Base-by-base conservation (phyloP, 345 rosid species). In the Melastoma malabathricum region DNA sequence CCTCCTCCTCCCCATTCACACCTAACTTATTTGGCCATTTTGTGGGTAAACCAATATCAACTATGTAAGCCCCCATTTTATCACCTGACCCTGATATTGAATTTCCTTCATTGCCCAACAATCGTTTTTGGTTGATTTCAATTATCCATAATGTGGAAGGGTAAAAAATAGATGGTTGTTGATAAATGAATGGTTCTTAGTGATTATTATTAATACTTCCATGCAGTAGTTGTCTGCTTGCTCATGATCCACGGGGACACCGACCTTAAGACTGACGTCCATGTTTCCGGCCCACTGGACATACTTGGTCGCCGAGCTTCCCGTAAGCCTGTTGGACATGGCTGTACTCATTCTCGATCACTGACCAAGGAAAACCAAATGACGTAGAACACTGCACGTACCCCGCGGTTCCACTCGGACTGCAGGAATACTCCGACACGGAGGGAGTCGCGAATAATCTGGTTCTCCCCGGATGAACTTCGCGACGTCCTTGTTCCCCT, bases 191-290 rank as follows among this genome's bases (percentile, higher is more conserved):
- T n/a, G n/a, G n/a, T n/a, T n/a, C n/a, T n/a, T n/a, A n/a, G n/a
- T n/a, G n/a, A n/a, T n/a, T n/a, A n/a, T n/a, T n/a, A n/a, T n/a
- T n/a, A n/a, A n/a, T n/a, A n/a, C n/a, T n/a, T n/a, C n/a, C n/a
- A n/a, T n/a, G n/a, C n/a, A n/a, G n/a, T n/a, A n/a, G n/a, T n/a
- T 38, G 47, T 68, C 59, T 87, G 94, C 78, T 87, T 81, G 79
- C 97, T 84, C 97, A 92, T 84, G 47, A 79, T 60, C 98, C 98
- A 92, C 25, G 98, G 98, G 98, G 31, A 92, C 79, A 14, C 89
- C 89, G n/a, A 66, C 54, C 2, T 84, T 39, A 52, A 72, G 60
- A 6, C 62, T 67, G 49, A 71, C 41, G 13, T 86, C 97, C 57
- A 87, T 43, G 15, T 77, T 70, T 56, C 76, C 74, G 18, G 93